Percentiles rank a stretch among this genome's conserved stretches.
Conservation (phyloP, 106 monocot genomes). For the Hemerocallis citrina region DNA sequence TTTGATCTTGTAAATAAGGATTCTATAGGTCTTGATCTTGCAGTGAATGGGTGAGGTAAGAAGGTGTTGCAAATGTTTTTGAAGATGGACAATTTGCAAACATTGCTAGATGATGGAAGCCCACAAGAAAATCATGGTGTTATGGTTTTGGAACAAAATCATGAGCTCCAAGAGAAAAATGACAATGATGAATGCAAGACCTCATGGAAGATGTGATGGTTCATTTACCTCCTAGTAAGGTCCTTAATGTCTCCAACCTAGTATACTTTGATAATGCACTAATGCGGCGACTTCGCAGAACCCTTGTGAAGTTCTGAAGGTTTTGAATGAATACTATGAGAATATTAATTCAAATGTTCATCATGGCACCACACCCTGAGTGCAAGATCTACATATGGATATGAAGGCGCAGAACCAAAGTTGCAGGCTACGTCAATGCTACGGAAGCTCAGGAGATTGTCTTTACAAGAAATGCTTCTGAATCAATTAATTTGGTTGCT, state of each 20-base stretch:
- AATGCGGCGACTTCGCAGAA: conserved; percentile 94
- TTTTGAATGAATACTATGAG: conserved; percentile 62
- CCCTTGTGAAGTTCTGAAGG: conserved; percentile 55
- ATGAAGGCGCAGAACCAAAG: conserved; percentile 81
- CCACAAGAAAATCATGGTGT: too few relatives aligned
- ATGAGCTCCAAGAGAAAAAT: too few relatives aligned
- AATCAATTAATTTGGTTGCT: conserved; percentile 94
- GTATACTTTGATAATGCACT: conserved; percentile 95
- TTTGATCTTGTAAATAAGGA: too few relatives aligned
- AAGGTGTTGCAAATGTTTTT: too few relatives aligned
- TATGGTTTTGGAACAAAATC: too few relatives aligned
- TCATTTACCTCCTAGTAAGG: too few relatives aligned
- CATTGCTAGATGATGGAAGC: too few relatives aligned
- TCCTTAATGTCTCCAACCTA: conserved; percentile 59
- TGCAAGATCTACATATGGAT: conserved; percentile 75
- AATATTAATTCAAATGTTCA: conserved; percentile 78
- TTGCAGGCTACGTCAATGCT: conserved; percentile 82
- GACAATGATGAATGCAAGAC: too few relatives aligned
- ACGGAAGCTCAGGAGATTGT: conserved; percentile 61
- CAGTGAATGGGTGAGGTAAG: too few relatives aligned
- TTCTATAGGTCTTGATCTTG: too few relatives aligned
- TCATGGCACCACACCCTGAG: conserved; percentile 63
- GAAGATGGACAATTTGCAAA: too few relatives aligned
- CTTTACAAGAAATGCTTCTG: conserved; percentile 93
- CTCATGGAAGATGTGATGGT: too few relatives aligned